Conservation (phyloP, 2,329 filamentous ascomycete species). For the Ophiostoma angusticollis region DNA sequence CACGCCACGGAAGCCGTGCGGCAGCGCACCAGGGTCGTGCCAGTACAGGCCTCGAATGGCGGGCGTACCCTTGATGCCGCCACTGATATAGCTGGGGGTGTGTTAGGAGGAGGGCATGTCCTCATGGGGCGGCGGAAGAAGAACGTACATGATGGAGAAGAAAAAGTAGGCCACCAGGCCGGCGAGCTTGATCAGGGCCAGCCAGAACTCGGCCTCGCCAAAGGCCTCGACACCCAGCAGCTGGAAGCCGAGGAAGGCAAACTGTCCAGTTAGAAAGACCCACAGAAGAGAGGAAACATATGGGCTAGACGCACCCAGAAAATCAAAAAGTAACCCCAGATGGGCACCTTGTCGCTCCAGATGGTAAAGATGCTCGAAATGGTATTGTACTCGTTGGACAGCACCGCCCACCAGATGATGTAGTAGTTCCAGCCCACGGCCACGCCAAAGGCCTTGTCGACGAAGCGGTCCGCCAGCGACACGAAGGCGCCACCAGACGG, state of each 20-base stretch:
- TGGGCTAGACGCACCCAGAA: constrained; percentile 53
- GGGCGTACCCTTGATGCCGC: constrained; percentile 49
- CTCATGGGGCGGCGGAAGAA: background rate
- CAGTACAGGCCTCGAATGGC: constrained; percentile 59
- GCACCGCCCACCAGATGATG: constrained; percentile 51
- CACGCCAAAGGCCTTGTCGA: constrained; percentile 56
- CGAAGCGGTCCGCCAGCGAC: constrained; percentile 56
- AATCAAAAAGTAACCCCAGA: constrained; percentile 59
- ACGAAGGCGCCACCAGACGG: constrained; percentile 60
- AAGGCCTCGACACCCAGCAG: constrained; percentile 61
- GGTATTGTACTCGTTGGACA: constrained; percentile 61
- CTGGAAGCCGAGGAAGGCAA: constrained; percentile 53
- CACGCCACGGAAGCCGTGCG: constrained; percentile 53
- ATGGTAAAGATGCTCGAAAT: constrained; percentile 53
- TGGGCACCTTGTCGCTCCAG: constrained; percentile 48
- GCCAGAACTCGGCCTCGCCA: constrained; percentile 70
- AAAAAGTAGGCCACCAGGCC: constrained; percentile 60
- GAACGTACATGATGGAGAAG: constrained; percentile 46
- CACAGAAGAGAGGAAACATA: too few relatives aligned
- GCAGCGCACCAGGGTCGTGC: constrained; percentile 57
- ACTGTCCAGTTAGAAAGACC: constrained; percentile 16
- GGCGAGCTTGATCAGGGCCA: constrained; percentile 58
- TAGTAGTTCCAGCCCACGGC: constrained; percentile 63
- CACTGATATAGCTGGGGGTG: constrained; percentile 41
- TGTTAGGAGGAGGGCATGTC: background rate